phyloP scores from a whole-genome alignment of 2,329 filamentous ascomycete species.

The Talaromyces funiculosus region DNA sequence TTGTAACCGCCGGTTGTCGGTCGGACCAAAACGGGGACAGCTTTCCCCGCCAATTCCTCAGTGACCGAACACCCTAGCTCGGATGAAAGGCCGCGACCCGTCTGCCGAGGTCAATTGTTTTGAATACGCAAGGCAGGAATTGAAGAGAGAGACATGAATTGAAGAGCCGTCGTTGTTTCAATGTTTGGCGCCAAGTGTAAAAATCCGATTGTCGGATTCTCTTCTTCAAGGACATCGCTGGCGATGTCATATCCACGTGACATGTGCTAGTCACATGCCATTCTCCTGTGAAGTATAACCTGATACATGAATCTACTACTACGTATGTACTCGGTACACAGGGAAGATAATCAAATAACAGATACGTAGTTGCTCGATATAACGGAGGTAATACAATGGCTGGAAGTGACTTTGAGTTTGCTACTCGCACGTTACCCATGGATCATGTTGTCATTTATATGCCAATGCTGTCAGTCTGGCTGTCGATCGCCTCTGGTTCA shows the following conservation, averaged over 20 bases:
- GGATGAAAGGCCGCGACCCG: background rate
- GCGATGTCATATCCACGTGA: background rate
- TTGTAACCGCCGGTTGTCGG: slow-evolving; percentile 1
- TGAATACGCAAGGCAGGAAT: background rate
- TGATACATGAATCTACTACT: too few relatives aligned
- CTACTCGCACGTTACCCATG: background rate
- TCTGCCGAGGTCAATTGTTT: slow-evolving; percentile 15
- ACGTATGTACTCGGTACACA: too few relatives aligned
- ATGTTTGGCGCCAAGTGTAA: background rate
- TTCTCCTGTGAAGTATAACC: too few relatives aligned
- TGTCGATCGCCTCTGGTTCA: background rate
- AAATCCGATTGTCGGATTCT: background rate
- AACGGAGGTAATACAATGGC: background rate
- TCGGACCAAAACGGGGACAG: slow-evolving; percentile 18
- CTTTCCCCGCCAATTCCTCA: slow-evolving; percentile 10
- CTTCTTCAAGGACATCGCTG: background rate
- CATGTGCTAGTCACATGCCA: background rate
- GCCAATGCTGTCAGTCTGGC: background rate
- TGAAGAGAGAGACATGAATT: background rate
- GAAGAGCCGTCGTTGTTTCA: background rate
- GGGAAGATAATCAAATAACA: too few relatives aligned
- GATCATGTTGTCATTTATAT: background rate
- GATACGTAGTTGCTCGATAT: too few relatives aligned
- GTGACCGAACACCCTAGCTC: background rate
- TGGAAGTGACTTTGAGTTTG: background rate